Percentiles rank a stretch among this genome's conserved stretches.
phyloP scores from a whole-genome alignment of 352 stramenopile species.

The Phytophthora citrophthora region DNA sequence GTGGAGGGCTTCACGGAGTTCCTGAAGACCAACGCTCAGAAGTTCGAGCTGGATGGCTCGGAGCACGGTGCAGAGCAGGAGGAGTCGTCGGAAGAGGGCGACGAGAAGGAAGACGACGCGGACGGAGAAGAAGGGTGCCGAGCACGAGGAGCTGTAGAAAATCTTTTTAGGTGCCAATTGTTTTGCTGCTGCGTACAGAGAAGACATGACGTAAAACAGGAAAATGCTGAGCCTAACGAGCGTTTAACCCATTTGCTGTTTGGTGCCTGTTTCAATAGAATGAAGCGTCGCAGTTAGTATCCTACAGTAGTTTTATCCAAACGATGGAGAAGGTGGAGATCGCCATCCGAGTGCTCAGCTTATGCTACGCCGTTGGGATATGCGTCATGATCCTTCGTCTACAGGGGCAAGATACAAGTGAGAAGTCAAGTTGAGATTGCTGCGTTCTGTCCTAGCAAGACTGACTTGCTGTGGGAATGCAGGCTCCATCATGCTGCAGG shows the following conservation, averaged over 20 bases:
- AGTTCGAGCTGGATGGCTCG: slow-evolving; percentile 75
- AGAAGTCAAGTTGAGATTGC: neutral
- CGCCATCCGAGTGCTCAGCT: slow-evolving; percentile 62
- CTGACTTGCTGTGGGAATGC: neutral
- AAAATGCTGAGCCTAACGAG: slow-evolving; percentile 26
- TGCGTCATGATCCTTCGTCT: slow-evolving; percentile 59
- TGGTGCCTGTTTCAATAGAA: neutral
- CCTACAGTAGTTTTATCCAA: neutral
- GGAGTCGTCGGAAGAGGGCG: slow-evolving; percentile 14
- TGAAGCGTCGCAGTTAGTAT: slow-evolving; percentile 20
- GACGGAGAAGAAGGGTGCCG: slow-evolving; percentile 48
- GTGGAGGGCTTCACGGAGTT: slow-evolving; percentile 87
- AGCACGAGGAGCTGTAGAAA: slow-evolving; percentile 55
- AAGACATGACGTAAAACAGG: slow-evolving; percentile 33
- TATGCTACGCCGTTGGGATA: slow-evolving; percentile 62
- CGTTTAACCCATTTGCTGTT: slow-evolving; percentile 9
- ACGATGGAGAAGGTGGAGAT: slow-evolving; percentile 78
- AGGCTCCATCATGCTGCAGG: slow-evolving; percentile 82
- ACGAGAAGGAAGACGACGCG: slow-evolving; percentile 23
- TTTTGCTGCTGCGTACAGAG: slow-evolving; percentile 30
- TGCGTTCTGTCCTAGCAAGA: neutral
- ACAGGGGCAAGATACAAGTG: slow-evolving; percentile 65
- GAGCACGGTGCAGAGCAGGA: slow-evolving; percentile 57
- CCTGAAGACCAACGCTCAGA: slow-evolving; percentile 89
- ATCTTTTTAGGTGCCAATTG: slow-evolving; percentile 27